These are phyloP conservation scores for Barnettozyma populi DNA, from an alignment of 805 yeast species.

Conservation along the genomic window DNA sequence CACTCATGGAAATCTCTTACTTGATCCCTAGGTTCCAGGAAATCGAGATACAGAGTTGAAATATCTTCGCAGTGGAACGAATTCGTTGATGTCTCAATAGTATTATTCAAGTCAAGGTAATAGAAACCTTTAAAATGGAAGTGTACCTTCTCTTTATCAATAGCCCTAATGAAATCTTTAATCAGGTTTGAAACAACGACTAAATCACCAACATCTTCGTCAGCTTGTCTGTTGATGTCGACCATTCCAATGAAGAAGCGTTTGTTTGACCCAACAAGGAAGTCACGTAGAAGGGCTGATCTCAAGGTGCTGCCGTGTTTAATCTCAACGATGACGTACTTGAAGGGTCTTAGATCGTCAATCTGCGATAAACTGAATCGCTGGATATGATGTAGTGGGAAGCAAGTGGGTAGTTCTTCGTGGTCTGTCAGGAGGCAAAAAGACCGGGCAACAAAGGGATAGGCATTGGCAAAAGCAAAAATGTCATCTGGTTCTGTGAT, in stretches of 20 bases:
- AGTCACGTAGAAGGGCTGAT: not conserved
- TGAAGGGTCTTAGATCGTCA: not conserved
- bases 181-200: not conserved
- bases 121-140: not conserved
- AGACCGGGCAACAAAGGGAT: not conserved
- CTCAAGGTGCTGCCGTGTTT: not conserved
- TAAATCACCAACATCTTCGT: not conserved
- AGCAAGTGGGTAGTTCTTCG: not conserved
- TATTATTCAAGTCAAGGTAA: not conserved
- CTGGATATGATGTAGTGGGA: not conserved
- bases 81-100: not conserved
- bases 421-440: constrained; percentile 1
- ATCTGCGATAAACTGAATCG: not conserved
- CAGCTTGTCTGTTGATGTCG: not conserved
- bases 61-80: not conserved
- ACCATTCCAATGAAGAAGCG: not conserved
- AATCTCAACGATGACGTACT: not conserved
- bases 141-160: not conserved
- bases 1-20: not conserved
- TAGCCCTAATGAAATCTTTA: not conserved
- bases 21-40: not conserved
- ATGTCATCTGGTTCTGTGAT: not conserved
- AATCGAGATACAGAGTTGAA: not conserved
- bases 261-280: not conserved
- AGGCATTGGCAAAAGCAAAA: not conserved